These are phyloP conservation scores for Pythium rishiriense DNA, from an alignment of 352 stramenopile species.

Conservation along the genomic window DNA sequence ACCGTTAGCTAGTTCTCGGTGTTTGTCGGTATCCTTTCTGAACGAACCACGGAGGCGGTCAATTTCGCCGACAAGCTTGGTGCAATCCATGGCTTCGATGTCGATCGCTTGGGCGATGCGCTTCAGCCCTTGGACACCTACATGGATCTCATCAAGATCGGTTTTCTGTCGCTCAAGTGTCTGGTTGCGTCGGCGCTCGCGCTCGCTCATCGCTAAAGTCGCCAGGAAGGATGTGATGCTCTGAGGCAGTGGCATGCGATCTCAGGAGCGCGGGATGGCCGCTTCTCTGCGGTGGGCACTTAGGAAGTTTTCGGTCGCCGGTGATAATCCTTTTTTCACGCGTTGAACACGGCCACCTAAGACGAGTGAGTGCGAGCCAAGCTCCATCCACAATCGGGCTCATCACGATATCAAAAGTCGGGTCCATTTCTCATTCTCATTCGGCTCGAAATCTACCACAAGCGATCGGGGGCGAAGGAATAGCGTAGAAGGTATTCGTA, in stretches of 20 bases:
- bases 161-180: slow-evolving; percentile 60
- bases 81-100: slow-evolving; percentile 73
- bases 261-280: neutral
- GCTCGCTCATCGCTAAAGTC: slow-evolving; percentile 39
- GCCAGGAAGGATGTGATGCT: neutral
- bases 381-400: no score
- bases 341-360: neutral
- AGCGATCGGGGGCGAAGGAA: neutral
- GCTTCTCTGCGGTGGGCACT: no score
- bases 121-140: slow-evolving; percentile 62
- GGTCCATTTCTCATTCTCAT: neutral
- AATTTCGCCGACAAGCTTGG: slow-evolving; percentile 76
- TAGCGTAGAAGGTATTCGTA: slow-evolving; percentile 3
- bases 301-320: no score
- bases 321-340: no score
- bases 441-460: neutral
- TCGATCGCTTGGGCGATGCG: slow-evolving; percentile 79
- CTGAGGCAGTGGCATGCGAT: neutral
- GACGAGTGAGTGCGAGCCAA: neutral
- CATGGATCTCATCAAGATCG: slow-evolving; percentile 71
- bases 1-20: no score
- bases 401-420: no score
- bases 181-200: slow-evolving; percentile 45
- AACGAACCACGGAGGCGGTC: slow-evolving; percentile 58
- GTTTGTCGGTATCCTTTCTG: no score